Evolutionary conservation across 306 rosid species (phyloP), one percentile per base, ranked within the genome.

Genomic region (Glycine tomentella): DNA sequence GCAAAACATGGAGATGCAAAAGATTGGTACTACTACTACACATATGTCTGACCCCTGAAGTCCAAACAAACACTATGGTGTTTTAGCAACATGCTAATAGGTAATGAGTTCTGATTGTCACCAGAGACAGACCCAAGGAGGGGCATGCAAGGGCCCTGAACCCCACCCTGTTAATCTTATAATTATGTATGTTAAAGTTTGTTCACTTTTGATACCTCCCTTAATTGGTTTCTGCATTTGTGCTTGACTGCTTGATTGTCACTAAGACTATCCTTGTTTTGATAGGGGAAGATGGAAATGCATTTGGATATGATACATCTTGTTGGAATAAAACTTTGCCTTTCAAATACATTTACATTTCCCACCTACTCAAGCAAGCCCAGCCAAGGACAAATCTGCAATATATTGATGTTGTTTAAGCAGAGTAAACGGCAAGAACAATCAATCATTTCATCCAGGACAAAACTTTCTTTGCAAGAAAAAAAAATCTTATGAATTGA

Each of bases 281-380:
- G 15, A n/a, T 42, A 13, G 31, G 10, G 48, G 71, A 34, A 49
- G 42, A 51, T 3, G 51, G 65, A n/a, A 69, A 55, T 25, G 46
- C 50, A 69, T 33, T 79, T 25, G 31, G 31, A 25, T 25, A 25
- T 25, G 31, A 25, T 25, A 25, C 31, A 25, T 25, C 31, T 25
- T 25, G 31, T 25, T 25, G 31, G 31, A 25, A 25, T 25, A 25
- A 25, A 25, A 25, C 31, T 25, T 25, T 2, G 2, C 31, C 31
- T 25, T 52, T 48, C 5, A 62, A 20, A 25, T 71, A 40, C 44
- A 71, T 80, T 71, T 71, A 55, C 57, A 58, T 56, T 13, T 66
- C 63, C 55, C 58, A 17, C 68, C n/a, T 67, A 14, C 50, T 42
- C 9, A 36, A 79, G 49, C 62, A 57, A 20, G 50, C 40, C n/a